Conservation (phyloP, 306 rosid genomes). For the Amphicarpaea edgeworthii region DNA sequence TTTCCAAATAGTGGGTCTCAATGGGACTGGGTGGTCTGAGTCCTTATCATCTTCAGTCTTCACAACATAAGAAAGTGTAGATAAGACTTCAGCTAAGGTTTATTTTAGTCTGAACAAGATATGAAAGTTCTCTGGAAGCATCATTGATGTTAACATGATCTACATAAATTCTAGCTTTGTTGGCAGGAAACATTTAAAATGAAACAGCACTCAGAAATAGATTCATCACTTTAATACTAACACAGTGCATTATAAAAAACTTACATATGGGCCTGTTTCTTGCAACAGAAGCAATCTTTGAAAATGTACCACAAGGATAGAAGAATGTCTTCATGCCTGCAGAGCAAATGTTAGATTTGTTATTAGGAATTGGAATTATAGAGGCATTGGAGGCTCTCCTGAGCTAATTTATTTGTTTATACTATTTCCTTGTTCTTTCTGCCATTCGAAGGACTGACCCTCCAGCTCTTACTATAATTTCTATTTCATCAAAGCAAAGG, state of each 20-base stretch:
- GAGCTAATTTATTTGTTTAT: background rate
- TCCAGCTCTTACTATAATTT: conserved; percentile 3
- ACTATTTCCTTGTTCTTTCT: conserved; percentile 1
- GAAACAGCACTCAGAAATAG: conserved; percentile 14
- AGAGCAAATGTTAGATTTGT: conserved; percentile 22
- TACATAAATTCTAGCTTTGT: conserved; percentile 38
- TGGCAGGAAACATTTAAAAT: conserved; percentile 25
- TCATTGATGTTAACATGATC: conserved; percentile 24
- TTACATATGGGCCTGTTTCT: conserved; percentile 85
- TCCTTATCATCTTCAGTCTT: conserved; percentile 10
- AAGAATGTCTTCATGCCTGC: conserved; percentile 92
- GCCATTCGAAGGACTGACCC: conserved; percentile 13
- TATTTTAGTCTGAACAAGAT: background rate
- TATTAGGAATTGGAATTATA: conserved; percentile 32
- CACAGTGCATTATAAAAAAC: conserved; percentile 48
- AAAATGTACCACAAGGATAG: conserved; percentile 95
- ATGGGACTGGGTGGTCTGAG: background rate
- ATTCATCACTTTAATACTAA: conserved; percentile 30
- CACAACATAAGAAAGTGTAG: conserved; percentile 20
- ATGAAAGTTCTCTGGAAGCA: background rate
- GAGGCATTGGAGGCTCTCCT: conserved; percentile 13
- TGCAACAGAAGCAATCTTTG: conserved; percentile 91
- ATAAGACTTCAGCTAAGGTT: background rate
- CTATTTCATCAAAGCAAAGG: background rate
- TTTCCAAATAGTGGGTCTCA: conserved; percentile 3